Evolutionary conservation across 352 stramenopile species (phyloP), one percentile per base, ranked within the genome.

Genomic region (Globisporangium iwayamae): DNA sequence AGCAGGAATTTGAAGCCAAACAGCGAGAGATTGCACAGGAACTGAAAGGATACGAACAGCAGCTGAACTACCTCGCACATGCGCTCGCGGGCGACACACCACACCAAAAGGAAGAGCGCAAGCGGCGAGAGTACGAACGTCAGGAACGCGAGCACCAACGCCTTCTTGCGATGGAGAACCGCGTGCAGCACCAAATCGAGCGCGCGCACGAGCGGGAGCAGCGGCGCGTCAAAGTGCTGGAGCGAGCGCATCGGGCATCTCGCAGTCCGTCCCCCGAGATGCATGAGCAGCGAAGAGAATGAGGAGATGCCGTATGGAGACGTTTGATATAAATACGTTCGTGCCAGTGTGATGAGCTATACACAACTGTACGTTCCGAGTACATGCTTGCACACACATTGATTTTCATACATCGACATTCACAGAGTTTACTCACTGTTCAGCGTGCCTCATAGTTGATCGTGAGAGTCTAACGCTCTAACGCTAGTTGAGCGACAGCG

Each of bases 1-100:
- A 73, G 11, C 64, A 71, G n/a, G 74, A 84, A 28, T 64, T 84
- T 8, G 67, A 76, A 14, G 32, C 43, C 32, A 71, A 75, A 47
- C 72, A 65, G 34, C 68, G 66, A 8, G 50, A 74, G 30, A 70
- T 90, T 48, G 63, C 61, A 22, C 51, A 20, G 51, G 51, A 57
- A 18, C 28, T 57, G 7, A 22, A 30, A 3, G 64, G 56, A 7
- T 90, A 83, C 47, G 60, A 80, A 56, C 58, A 76, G 28, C 76
- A 77, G 18, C 72, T 88, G 34, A 61, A 87, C 57, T 79, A 89
- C 62, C 58, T 94, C n/a, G 85, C 77, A 14, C 70, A 82, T 22
- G 85, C 77, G 18, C 62, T 94, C 14, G 77, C 77, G 18, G 80
- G 83, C 0, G 63, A 87, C 55, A 94, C 83, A 8, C 74, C 77